Evolutionary conservation across 2,329 filamentous ascomycete genomes (phyloP).

Genomic region (Ophiostoma himal-ulmi): DNA sequence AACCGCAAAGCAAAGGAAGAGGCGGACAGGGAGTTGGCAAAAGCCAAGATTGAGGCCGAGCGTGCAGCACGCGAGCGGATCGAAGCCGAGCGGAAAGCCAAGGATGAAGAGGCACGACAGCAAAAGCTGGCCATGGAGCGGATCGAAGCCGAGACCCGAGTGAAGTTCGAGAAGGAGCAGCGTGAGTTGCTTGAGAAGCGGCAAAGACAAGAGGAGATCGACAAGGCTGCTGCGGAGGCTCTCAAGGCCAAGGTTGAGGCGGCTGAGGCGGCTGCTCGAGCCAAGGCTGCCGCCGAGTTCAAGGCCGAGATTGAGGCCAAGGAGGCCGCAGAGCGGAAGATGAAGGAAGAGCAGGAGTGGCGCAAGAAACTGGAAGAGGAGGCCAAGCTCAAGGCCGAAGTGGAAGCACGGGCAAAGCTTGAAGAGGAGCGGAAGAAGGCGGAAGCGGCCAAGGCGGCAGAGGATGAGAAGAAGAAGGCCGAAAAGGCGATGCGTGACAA

Average conservation of each 20-base stretch:
- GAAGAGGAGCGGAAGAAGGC: slow-evolving; percentile 45
- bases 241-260: slow-evolving; percentile 39
- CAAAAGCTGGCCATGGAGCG: slow-evolving; percentile 20
- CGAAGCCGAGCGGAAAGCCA: slow-evolving; percentile 36
- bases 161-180: not conserved
- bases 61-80: slow-evolving; percentile 38
- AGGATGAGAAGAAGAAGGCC: slow-evolving; percentile 48
- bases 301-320: slow-evolving; percentile 36
- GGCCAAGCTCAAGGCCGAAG: slow-evolving; percentile 38
- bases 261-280: slow-evolving; percentile 41
- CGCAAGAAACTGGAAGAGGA: slow-evolving; percentile 45
- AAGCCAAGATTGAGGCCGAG: slow-evolving; percentile 43
- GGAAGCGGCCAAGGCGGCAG: slow-evolving; percentile 40
- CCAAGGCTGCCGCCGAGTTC: slow-evolving; percentile 37
- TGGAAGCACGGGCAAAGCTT: slow-evolving; percentile 41
- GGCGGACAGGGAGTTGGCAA: slow-evolving; percentile 43
- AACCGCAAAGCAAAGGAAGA: slow-evolving; percentile 41
- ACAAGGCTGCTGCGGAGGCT: slow-evolving; percentile 44
- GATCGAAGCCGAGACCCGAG: slow-evolving; percentile 10
- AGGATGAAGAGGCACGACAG: slow-evolving; percentile 33
- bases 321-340: slow-evolving; percentile 29
- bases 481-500: slow-evolving; percentile 51
- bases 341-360: slow-evolving; percentile 36
- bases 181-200: not conserved
- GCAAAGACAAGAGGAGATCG: not conserved